Evolutionary conservation across 441 rosid genomes (phyloP).

Genomic region (Erysimum pusillum): DNA sequence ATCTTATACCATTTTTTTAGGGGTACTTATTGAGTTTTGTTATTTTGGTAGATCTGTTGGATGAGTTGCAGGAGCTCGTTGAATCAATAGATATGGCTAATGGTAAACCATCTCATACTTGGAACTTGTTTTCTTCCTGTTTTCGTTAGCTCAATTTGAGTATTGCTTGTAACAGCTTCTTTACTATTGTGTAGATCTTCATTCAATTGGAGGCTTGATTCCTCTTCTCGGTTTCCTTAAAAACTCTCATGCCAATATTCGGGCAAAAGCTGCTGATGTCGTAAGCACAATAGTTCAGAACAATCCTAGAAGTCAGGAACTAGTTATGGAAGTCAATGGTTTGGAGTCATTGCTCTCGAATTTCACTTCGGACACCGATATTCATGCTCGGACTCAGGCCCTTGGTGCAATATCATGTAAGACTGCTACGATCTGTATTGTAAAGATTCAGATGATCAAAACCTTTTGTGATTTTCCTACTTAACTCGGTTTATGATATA

Average conservation of each 20-base stretch:
- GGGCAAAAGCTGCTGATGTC: constrained; percentile 97
- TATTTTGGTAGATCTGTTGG: constrained; percentile 75
- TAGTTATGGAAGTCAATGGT: constrained; percentile 97
- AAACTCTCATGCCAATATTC: constrained; percentile 77
- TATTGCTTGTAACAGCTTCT: not conserved
- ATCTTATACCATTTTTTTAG: not conserved
- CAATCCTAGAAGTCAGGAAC: constrained; percentile 88
- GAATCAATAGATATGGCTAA: constrained; percentile 59
- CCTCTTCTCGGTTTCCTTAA: constrained; percentile 84
- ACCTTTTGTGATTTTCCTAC: not conserved
- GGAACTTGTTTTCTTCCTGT: not conserved
- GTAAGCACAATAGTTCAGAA: constrained; percentile 93
- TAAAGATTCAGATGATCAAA: not conserved
- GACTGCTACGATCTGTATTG: constrained; percentile 34
- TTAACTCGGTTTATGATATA: not conserved
- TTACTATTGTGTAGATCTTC: constrained; percentile 67
- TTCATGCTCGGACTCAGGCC: constrained; percentile 76
- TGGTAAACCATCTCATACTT: constrained; percentile 32
- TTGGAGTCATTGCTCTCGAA: constrained; percentile 75
- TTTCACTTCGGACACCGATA: constrained; percentile 77
- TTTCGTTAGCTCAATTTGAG: not conserved
- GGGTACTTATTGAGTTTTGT: constrained; percentile 12
- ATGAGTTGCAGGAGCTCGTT: constrained; percentile 95
- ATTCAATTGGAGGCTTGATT: constrained; percentile 89
- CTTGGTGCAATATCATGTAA: constrained; percentile 95